Evolutionary conservation across 768 basidiomycete genomes (phyloP).

Genomic region (Tremella fuciformis): DNA sequence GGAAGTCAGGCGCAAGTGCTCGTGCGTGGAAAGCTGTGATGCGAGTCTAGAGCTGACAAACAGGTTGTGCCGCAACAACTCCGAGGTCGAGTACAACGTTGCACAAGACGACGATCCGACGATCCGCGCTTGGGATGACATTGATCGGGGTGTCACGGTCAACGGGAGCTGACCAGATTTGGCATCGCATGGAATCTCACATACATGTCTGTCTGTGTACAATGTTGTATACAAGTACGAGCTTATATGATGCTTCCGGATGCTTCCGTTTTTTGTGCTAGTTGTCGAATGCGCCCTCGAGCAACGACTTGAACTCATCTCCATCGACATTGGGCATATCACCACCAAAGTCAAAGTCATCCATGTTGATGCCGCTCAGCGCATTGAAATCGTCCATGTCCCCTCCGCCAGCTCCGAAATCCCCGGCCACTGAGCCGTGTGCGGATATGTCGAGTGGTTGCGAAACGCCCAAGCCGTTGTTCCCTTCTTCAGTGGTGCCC

Average conservation of each 20-base stretch:
- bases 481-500: neutral
- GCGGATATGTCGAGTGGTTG: neutral
- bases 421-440: neutral
- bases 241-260: neutral
- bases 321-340: slow-evolving; percentile 25
- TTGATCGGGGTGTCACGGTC: neutral
- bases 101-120: slow-evolving; percentile 36
- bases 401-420: neutral
- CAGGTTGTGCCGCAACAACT: slow-evolving; percentile 33
- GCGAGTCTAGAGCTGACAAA: neutral
- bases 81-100: slow-evolving; percentile 39
- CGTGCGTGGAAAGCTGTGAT: slow-evolving; percentile 24
- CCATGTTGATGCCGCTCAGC: slow-evolving; percentile 22
- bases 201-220: too few relatives aligned
- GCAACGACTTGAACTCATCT: slow-evolving; percentile 30
- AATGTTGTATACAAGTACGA: neutral
- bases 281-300: slow-evolving; percentile 16
- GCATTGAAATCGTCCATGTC: neutral
- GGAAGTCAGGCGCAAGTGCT: slow-evolving; percentile 41
- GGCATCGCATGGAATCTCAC: neutral
- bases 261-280: too few relatives aligned
- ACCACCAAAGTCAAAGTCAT: slow-evolving; percentile 32
- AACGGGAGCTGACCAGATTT: neutral
- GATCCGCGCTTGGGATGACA: slow-evolving; percentile 42
- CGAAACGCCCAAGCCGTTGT: neutral